Conservation (phyloP, 2,329 filamentous ascomycete genomes). For the Epichloe gansuensis region DNA sequence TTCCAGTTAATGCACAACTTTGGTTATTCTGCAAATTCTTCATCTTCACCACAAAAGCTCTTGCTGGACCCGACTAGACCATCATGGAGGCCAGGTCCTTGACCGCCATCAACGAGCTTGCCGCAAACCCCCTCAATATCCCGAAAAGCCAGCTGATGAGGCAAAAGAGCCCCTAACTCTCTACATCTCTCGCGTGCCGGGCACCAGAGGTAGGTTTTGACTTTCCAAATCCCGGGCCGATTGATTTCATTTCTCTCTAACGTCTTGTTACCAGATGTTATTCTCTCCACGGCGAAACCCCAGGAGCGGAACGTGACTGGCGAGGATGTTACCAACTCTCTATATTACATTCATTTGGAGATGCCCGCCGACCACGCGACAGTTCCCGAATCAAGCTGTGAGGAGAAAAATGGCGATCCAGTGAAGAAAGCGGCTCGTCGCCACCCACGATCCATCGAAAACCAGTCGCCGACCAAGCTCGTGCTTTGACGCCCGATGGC, state of each 20-base stretch:
- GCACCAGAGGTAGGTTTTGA: slow-evolving; percentile 58
- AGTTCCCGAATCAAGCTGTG: slow-evolving; percentile 14
- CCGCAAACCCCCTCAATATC: slow-evolving; percentile 81
- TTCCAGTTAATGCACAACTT: no score
- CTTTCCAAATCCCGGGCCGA: neutral
- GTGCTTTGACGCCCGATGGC: slow-evolving; percentile 17
- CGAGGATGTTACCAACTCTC: slow-evolving; percentile 72
- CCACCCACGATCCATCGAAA: slow-evolving; percentile 39
- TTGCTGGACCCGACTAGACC: neutral
- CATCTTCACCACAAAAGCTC: neutral
- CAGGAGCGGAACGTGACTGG: slow-evolving; percentile 78
- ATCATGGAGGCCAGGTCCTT: slow-evolving; percentile 71
- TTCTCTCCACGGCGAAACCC: slow-evolving; percentile 83
- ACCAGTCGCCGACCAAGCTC: slow-evolving; percentile 30
- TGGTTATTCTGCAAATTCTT: neutral
- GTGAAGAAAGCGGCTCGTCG: slow-evolving; percentile 28
- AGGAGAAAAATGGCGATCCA: slow-evolving; percentile 27
- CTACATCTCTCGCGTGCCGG: slow-evolving; percentile 89
- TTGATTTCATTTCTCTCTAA: slow-evolving; percentile 6
- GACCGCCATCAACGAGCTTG: slow-evolving; percentile 65
- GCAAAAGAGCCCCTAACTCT: slow-evolving; percentile 62
- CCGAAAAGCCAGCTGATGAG: slow-evolving; percentile 59
- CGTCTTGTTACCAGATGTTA: slow-evolving; percentile 54
- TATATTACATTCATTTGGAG: slow-evolving; percentile 79
- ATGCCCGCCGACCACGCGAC: slow-evolving; percentile 40